Evolutionary conservation across 2,329 filamentous ascomycete genomes (phyloP), one percentile per base, ranked within the genome.

Genomic region (Diaporthe sp.): DNA sequence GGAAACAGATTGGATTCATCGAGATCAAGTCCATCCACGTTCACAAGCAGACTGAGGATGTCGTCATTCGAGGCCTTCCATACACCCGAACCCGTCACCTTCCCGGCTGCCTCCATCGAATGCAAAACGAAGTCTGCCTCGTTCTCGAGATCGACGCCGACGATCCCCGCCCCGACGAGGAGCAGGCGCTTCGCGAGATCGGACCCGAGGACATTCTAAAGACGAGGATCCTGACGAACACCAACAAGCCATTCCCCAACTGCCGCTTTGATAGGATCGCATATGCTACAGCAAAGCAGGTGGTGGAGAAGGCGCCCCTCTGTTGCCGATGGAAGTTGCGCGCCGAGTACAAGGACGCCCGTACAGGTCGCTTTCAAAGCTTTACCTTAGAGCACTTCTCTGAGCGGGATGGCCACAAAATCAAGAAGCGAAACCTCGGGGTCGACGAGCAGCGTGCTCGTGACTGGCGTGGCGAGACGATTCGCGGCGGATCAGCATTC

Each of bases 271-370:
- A 81, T 9, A 0, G 25, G 4, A 13, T 13, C 13, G 17, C 12
- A 10, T 57, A 69, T 5, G 65, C 69, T 0, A 78, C 79, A 7
- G 12, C 15, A 4, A 2, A 79, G 0, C 78, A 79, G 2, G 75
- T 81, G 0, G 78, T 80, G 12, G 75, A 80, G 0, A 78, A 82
- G 17, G 87, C 84, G 0, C 79, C 82, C 0, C 79, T 92, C 0
- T 87, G 89, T 7, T 90, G 89, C 72, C 85, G 91, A 2, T 92
- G 88, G 87, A 87, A 86, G 39, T 85, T 83, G 46, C 78, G 83
- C 3, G 74, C 82, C 0, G 78, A 82, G 49, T 84, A 84, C 78
- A 82, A 74, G 77, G 79, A 74, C 67, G 80, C 42, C 51, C 17
- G 39, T 19, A 55, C 55, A 1, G 62, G 71, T 1, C 79, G 78